Evolutionary conservation across 2,329 filamentous ascomycete genomes (phyloP).

Genomic region (Phoma herbarum): DNA sequence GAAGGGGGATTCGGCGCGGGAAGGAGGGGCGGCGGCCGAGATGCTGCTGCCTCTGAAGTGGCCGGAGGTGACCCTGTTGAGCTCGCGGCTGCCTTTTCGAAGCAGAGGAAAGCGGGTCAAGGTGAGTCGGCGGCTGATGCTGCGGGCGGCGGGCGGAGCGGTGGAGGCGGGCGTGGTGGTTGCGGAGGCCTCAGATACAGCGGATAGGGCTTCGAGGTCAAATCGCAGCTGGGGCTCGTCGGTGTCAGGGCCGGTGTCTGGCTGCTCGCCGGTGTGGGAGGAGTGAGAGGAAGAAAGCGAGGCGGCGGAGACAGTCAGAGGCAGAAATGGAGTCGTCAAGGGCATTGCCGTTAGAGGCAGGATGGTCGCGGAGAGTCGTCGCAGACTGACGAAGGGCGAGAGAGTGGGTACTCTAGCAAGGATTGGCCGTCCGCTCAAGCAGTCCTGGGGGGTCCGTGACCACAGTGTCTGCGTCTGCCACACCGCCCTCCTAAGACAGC

Average conservation of each 20-base stretch:
- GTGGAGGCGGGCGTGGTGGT: conserved; percentile 15
- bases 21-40: conserved; percentile 25
- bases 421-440: conserved; percentile 30
- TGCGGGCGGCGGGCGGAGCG: conserved; percentile 21
- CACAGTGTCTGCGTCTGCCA: conserved; percentile 37
- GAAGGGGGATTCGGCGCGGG: conserved; percentile 35
- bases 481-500: conserved; percentile 43
- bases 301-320: conserved; percentile 35
- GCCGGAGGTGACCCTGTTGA: conserved; percentile 26
- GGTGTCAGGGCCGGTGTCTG: conserved; percentile 18
- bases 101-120: conserved; percentile 48
- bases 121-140: conserved; percentile 39
- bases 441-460: conserved; percentile 31
- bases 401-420: conserved; percentile 49
- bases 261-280: conserved; percentile 19
- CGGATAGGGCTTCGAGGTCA: conserved; percentile 17
- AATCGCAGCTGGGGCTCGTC: conserved; percentile 19
- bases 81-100: conserved; percentile 46
- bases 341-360: conserved; percentile 47
- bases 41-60: conserved; percentile 36
- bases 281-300: conserved; percentile 27
- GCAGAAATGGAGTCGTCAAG: conserved; percentile 43
- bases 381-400: conserved; percentile 42
- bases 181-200: conserved; percentile 15
- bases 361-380: conserved; percentile 45